Conservation (phyloP, 2,329 filamentous ascomycete species). For the Microcyclospora tardicrescens region DNA sequence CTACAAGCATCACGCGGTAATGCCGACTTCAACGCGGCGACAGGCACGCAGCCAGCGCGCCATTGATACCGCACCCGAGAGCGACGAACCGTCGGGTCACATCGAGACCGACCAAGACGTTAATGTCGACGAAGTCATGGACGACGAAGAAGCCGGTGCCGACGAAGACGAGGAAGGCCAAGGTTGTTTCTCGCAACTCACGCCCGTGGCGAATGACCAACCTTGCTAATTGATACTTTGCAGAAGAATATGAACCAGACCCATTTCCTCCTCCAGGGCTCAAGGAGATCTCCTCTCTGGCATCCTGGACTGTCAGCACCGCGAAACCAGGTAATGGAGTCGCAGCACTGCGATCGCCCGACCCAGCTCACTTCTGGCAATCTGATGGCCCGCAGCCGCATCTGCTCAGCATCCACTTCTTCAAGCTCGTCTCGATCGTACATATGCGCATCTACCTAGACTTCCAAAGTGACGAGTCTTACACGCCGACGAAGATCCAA, state of each 20-base stretch:
- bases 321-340: constrained; percentile 71
- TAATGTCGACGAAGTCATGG: constrained; percentile 32
- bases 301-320: constrained; percentile 70
- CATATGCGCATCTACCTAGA: constrained; percentile 77
- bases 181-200: not conserved
- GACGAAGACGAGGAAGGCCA: constrained; percentile 2
- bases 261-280: constrained; percentile 35
- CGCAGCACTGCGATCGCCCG: constrained; percentile 60
- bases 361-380: constrained; percentile 66
- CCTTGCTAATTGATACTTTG: too few relatives aligned
- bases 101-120: constrained; percentile 15
- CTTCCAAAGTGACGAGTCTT: constrained; percentile 85
- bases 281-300: constrained; percentile 75
- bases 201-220: not conserved
- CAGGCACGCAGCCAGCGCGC: constrained; percentile 5
- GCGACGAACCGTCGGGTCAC: constrained; percentile 10
- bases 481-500: constrained; percentile 85
- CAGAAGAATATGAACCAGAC: constrained; percentile 29
- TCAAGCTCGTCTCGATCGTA: constrained; percentile 67
- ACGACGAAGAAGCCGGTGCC: constrained; percentile 45
- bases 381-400: constrained; percentile 78
- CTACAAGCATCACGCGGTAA: too few relatives aligned
- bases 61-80: constrained; percentile 2
- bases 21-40: constrained; percentile 8
- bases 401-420: constrained; percentile 71